Evolutionary conservation across 495 filamentous ascomycete genomes (phyloP).

Genomic region (Hypoxylon lenormandii): DNA sequence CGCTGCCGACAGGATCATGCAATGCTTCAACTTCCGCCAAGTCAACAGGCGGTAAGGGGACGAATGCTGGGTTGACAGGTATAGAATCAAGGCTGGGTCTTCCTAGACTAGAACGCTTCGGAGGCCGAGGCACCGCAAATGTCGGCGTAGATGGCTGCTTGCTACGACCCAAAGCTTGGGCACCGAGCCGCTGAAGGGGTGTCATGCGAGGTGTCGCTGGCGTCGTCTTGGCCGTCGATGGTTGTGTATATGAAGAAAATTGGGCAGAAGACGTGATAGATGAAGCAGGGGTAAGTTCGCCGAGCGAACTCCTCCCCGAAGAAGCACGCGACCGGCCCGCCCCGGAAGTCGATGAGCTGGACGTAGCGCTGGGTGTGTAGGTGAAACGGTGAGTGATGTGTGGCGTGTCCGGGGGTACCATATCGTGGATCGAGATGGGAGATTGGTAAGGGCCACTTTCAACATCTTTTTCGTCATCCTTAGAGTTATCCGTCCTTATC

Average conservation of each 20-base stretch:
- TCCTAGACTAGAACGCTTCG: slow-evolving; percentile 71
- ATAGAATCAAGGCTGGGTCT: slow-evolving; percentile 60
- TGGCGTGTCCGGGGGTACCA: slow-evolving; percentile 33
- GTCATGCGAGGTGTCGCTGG: slow-evolving; percentile 48
- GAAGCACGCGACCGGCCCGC: slow-evolving; percentile 31
- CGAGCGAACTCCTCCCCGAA: slow-evolving; percentile 41
- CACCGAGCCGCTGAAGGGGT: slow-evolving; percentile 62
- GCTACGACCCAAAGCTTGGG: slow-evolving; percentile 54
- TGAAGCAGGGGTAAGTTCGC: slow-evolving; percentile 49
- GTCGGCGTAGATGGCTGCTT: slow-evolving; percentile 53
- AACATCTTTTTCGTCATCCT: slow-evolving; percentile 21
- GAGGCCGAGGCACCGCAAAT: slow-evolving; percentile 62
- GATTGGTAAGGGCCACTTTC: background rate
- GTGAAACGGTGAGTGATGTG: slow-evolving; percentile 36
- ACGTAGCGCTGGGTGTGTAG: slow-evolving; percentile 14
- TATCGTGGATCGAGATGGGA: background rate
- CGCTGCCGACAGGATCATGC: slow-evolving; percentile 70
- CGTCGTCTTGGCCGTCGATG: slow-evolving; percentile 47
- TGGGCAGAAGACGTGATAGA: slow-evolving; percentile 41
- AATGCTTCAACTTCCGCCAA: slow-evolving; percentile 55
- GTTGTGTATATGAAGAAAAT: slow-evolving; percentile 36
- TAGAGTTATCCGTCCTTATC: background rate
- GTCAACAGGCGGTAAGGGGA: slow-evolving; percentile 59
- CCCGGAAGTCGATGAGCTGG: slow-evolving; percentile 1
- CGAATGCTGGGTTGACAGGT: slow-evolving; percentile 56